These are phyloP conservation scores for Boletus mariae DNA, from an alignment of 1,284 basidiomycete species.

Conservation along the genomic window DNA sequence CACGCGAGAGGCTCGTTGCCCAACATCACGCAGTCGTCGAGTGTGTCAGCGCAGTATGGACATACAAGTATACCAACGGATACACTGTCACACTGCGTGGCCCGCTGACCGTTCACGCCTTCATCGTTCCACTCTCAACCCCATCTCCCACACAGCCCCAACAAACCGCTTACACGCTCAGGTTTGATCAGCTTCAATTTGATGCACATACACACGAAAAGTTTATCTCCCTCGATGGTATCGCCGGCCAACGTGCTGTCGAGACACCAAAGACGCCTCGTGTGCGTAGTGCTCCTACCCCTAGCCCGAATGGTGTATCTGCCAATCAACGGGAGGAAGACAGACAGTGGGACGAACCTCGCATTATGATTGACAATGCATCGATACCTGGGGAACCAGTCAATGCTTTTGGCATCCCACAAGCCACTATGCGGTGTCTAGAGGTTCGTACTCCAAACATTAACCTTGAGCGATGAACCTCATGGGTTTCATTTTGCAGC, in stretches of 20 bases:
- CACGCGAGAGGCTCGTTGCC: conserved; percentile 53
- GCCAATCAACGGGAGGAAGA: conserved; percentile 41
- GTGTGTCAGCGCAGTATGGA: conserved; percentile 68
- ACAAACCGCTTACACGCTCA: conserved; percentile 37
- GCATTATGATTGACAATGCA: conserved; percentile 53
- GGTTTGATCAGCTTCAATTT: conserved; percentile 67
- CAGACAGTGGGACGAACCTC: conserved; percentile 59
- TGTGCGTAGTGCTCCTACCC: conserved; percentile 39
- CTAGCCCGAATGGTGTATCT: conserved; percentile 34
- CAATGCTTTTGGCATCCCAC: conserved; percentile 80
- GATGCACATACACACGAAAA: conserved; percentile 69
- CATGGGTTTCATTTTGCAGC: conserved; percentile 35
- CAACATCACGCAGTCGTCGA: conserved; percentile 58
- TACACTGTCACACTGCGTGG: conserved; percentile 71
- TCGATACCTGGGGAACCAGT: conserved; percentile 72
- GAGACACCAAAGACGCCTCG: conserved; percentile 42
- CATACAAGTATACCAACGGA: conserved; percentile 70
- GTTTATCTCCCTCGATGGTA: conserved; percentile 57
- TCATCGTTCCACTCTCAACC: conserved; percentile 35
- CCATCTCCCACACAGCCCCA: conserved; percentile 19
- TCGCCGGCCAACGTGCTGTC: conserved; percentile 44
- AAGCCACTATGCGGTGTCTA: conserved; percentile 80
- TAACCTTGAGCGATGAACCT: background rate
- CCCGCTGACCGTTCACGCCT: conserved; percentile 59
- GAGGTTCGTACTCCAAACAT: conserved; percentile 46